Percentiles rank a stretch among this genome's conserved stretches.
Evolutionary conservation across 2,329 filamentous ascomycete species (phyloP).

Genomic region (Arachnomyces sp.): DNA sequence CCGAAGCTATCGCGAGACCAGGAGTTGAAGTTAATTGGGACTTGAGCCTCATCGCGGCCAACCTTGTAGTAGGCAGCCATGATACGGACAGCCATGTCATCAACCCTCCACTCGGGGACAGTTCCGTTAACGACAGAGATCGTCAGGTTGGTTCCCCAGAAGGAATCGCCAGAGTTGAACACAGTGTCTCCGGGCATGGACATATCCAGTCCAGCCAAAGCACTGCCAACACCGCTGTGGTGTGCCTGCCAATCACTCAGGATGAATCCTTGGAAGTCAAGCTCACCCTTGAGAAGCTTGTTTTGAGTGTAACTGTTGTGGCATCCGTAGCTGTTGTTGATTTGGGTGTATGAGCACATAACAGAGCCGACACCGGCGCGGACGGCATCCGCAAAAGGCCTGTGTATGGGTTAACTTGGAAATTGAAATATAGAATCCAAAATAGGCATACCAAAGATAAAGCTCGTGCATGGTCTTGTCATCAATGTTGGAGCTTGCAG

Average conservation of each 20-base stretch:
- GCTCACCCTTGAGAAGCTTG: conserved; percentile 57
- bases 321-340: conserved; percentile 62
- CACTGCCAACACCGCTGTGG: conserved; percentile 58
- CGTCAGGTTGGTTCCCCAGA: conserved; percentile 82
- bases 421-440: neutral
- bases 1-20: conserved; percentile 75
- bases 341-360: conserved; percentile 67
- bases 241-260: conserved; percentile 70
- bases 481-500: conserved; percentile 52
- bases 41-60: conserved; percentile 43
- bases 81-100: conserved; percentile 85
- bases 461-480: conserved; percentile 57
- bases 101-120: conserved; percentile 74
- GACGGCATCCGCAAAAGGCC: conserved; percentile 62
- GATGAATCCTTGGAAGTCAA: conserved; percentile 68
- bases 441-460: conserved; percentile 45
- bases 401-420: conserved; percentile 8
- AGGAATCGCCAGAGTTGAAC: conserved; percentile 65
- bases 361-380: conserved; percentile 55
- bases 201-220: conserved; percentile 68
- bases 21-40: conserved; percentile 72
- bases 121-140: conserved; percentile 83
- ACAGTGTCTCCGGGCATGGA: conserved; percentile 73
- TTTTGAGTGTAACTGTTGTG: conserved; percentile 55
- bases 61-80: conserved; percentile 59